These are phyloP conservation scores for Tetragonia tetragonoides DNA, from an alignment of 148 eudicot genomes.

Conservation along the genomic window DNA sequence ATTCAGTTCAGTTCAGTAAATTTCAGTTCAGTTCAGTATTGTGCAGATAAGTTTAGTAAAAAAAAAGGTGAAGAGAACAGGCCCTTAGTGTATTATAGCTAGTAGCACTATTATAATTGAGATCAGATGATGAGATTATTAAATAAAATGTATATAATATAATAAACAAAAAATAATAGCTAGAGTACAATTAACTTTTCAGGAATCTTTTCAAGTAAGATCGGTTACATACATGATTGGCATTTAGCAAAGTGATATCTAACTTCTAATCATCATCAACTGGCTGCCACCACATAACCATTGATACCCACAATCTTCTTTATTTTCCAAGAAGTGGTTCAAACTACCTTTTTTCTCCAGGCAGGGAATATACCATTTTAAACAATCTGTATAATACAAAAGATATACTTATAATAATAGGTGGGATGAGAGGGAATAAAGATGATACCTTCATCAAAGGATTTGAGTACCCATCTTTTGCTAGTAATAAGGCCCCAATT, in stretches of 20 bases:
- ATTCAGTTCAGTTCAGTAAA: too few species aligned
- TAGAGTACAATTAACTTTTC: conserved; percentile 20
- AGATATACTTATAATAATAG: neutral
- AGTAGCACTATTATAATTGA: neutral
- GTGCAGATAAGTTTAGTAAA: too few species aligned
- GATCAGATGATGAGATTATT: neutral
- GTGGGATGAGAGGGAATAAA: conserved; percentile 10
- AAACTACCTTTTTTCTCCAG: conserved; percentile 13
- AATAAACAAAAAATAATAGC: neutral
- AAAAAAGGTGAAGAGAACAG: too few species aligned
- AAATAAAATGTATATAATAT: neutral
- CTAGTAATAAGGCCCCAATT: neutral
- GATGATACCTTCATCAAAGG: neutral
- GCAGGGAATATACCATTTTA: conserved; percentile 3
- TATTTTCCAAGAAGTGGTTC: conserved; percentile 9
- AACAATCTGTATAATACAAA: neutral
- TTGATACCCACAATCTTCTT: conserved; percentile 1
- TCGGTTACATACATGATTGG: conserved; percentile 28
- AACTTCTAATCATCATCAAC: conserved; percentile 21
- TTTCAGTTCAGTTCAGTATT: too few species aligned
- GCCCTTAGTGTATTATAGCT: neutral
- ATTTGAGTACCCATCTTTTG: neutral
- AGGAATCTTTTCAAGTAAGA: conserved; percentile 23
- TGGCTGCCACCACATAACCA: conserved; percentile 19
- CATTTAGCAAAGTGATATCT: conserved; percentile 31